Conservation (phyloP, 768 basidiomycete species). For the Lactifluus rugatus region DNA sequence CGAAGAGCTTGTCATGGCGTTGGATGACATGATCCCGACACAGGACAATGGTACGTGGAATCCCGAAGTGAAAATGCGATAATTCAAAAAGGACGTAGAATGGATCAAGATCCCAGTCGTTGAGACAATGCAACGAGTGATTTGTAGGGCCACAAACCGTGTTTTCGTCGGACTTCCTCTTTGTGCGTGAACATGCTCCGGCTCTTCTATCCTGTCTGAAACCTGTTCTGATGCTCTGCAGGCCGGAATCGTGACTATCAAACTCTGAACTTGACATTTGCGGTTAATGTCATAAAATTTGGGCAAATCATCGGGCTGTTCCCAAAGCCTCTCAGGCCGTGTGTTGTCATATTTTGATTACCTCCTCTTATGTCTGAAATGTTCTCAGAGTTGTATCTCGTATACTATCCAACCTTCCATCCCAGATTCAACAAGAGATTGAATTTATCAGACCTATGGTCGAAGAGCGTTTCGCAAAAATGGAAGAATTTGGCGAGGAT, state of each 20-base stretch:
- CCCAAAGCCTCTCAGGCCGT: constrained; percentile 38
- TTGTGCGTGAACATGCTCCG: constrained; percentile 21
- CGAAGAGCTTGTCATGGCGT: background rate
- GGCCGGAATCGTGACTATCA: constrained; percentile 36
- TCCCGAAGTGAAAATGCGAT: background rate
- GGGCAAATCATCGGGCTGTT: constrained; percentile 30
- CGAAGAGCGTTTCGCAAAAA: background rate
- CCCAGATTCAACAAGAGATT: background rate
- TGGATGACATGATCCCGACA: background rate
- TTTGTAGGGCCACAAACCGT: background rate
- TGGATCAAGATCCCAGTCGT: constrained; percentile 28
- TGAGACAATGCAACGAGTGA: background rate
- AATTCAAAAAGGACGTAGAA: constrained; percentile 22
- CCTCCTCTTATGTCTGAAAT: background rate
- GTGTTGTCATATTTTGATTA: constrained; percentile 2
- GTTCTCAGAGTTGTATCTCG: background rate
- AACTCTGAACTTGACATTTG: constrained; percentile 29
- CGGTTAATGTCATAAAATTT: constrained; percentile 29
- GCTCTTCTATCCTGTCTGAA: background rate
- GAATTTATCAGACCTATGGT: background rate
- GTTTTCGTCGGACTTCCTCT: constrained; percentile 36
- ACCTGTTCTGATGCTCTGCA: constrained; percentile 15
- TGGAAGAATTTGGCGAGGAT: constrained; percentile 19
- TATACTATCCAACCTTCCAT: background rate
- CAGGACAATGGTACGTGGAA: background rate